Evolutionary conservation across 495 filamentous ascomycete genomes (phyloP).

Genomic region (Mytilinidion resinicola): DNA sequence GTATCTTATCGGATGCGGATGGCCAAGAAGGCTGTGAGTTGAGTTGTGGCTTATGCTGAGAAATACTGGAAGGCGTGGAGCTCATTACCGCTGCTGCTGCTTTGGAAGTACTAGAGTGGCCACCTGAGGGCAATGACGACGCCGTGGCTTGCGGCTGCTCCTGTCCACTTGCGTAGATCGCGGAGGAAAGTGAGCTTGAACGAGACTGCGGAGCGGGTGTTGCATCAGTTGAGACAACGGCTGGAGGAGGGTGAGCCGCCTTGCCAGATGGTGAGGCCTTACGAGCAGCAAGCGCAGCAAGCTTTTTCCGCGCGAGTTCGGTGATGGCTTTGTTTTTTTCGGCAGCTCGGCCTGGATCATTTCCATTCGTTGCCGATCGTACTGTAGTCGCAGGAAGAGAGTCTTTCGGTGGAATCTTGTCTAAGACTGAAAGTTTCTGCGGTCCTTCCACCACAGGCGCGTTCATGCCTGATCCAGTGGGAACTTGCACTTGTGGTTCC

Average conservation of each 20-base stretch:
- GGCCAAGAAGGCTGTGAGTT: too few species aligned
- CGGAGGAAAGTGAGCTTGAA: background rate
- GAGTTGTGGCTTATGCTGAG: too few species aligned
- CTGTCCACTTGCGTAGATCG: background rate
- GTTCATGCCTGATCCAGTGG: background rate
- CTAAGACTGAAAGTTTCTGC: background rate
- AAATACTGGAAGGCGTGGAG: too few species aligned
- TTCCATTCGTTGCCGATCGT: too few species aligned
- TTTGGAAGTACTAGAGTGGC: too few species aligned
- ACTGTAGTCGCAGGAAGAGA: background rate
- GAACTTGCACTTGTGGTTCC: too few species aligned
- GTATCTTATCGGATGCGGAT: too few species aligned
- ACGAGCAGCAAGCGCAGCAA: conserved; percentile 20
- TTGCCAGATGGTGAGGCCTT: background rate
- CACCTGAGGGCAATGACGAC: too few species aligned
- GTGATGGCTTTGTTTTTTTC: conserved; percentile 23
- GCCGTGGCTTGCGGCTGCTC: background rate
- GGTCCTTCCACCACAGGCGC: background rate
- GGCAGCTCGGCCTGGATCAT: background rate
- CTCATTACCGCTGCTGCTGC: too few species aligned
- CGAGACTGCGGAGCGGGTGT: background rate
- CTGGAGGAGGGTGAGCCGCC: too few species aligned
- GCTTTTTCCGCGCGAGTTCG: conserved; percentile 20
- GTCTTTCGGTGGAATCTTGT: background rate
- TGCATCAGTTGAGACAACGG: background rate